Evolutionary conservation across 345 rosid genomes (phyloP).

Genomic region (Stellera chamaejasme): DNA sequence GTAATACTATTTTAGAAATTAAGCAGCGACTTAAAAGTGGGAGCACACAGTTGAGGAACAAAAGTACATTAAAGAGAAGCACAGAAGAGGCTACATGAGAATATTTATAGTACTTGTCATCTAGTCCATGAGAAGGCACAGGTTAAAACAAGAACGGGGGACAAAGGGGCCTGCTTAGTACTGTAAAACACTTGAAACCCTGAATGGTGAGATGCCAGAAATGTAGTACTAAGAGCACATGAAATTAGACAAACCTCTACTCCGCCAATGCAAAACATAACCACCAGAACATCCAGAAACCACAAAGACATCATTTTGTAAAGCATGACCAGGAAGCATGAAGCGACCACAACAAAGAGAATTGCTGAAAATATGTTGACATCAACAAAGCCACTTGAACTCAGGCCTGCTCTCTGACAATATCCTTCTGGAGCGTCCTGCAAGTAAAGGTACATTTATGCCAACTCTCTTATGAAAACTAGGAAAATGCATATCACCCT

Average conservation of each 20-base stretch:
- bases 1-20: no score
- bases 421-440: constrained; percentile 79
- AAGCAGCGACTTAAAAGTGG: no score
- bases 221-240: background rate
- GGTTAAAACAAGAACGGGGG: no score
- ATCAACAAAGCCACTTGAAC: constrained; percentile 60
- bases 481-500: constrained; percentile 2
- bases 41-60: no score
- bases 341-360: constrained; percentile 88
- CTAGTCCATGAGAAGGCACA: no score
- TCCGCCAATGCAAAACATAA: constrained; percentile 92
- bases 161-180: no score
- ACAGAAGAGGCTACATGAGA: no score
- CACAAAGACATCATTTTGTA: constrained; percentile 92
- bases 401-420: constrained; percentile 30
- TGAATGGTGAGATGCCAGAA: background rate
- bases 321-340: constrained; percentile 93
- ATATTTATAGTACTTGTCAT: no score
- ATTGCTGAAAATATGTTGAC: constrained; percentile 68
- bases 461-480: background rate
- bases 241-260: constrained; percentile 55
- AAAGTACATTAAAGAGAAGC: no score
- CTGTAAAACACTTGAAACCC: no score
- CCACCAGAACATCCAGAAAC: constrained; percentile 90
- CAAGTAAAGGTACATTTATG: constrained; percentile 6